phyloP scores from a whole-genome alignment of 257 asterid genomes.

The Galeopsis tetrahit region DNA sequence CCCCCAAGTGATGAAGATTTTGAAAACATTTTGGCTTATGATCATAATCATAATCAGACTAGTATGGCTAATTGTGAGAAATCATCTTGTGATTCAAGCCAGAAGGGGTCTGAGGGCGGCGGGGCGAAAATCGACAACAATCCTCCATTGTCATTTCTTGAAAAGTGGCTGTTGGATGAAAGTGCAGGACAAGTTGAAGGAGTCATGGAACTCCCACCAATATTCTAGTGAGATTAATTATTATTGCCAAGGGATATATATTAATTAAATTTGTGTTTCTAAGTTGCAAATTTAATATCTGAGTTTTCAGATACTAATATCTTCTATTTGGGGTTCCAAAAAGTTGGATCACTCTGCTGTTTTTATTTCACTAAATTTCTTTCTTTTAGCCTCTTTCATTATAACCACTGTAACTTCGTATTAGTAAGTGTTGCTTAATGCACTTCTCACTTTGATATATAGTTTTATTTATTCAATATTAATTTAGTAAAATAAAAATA shows the following conservation, averaged over 20 bases:
- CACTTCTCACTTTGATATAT: slow-evolving; percentile 23
- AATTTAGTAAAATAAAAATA: not conserved
- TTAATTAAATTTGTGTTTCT: too few relatives aligned
- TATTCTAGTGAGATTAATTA: slow-evolving; percentile 43
- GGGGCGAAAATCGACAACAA: slow-evolving; percentile 37
- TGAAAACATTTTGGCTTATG: slow-evolving; percentile 52
- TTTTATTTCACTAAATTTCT: not conserved
- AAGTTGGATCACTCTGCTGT: slow-evolving; percentile 48
- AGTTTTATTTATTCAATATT: not conserved
- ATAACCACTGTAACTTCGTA: slow-evolving; percentile 40
- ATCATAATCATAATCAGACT: slow-evolving; percentile 35
- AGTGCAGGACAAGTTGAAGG: slow-evolving; percentile 69
- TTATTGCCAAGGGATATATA: too few relatives aligned
- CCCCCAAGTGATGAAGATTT: slow-evolving; percentile 42
- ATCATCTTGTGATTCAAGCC: slow-evolving; percentile 57
- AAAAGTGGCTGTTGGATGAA: slow-evolving; percentile 91
- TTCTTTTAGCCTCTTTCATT: not conserved
- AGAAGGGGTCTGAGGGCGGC: slow-evolving; percentile 44
- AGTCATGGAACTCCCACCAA: slow-evolving; percentile 65
- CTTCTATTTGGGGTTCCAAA: slow-evolving; percentile 53
- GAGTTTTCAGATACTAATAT: slow-evolving; percentile 31
- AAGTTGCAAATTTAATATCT: slow-evolving; percentile 26
- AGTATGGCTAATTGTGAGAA: slow-evolving; percentile 37
- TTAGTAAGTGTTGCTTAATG: slow-evolving; percentile 28
- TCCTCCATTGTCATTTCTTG: slow-evolving; percentile 79